A percentile compares a stretch with the other conserved stretches of the same genome.
phyloP scores from a whole-genome alignment of 2,329 filamentous ascomycete species.

The Venturia pyrina region DNA sequence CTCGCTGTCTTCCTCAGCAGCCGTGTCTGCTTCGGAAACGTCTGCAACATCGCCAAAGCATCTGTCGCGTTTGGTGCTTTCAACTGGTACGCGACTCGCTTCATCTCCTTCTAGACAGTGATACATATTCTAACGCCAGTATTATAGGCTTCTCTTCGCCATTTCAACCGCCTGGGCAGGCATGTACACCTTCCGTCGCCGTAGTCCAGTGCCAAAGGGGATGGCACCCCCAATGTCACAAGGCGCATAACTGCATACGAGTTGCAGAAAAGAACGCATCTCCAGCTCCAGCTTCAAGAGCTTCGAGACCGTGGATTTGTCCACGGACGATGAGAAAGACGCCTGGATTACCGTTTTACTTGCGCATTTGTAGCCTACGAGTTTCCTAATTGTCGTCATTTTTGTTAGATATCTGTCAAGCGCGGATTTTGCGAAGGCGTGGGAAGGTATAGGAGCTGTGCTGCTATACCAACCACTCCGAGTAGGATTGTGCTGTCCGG shows the following conservation, averaged over 20 bases:
- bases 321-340: neutral
- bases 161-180: conserved; percentile 11
- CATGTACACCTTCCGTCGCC: conserved; percentile 9
- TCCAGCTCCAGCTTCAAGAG: neutral
- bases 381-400: neutral
- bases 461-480: neutral
- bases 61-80: conserved; percentile 58
- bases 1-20: conserved; percentile 56
- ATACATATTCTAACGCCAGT: neutral
- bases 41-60: conserved; percentile 53
- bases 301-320: neutral
- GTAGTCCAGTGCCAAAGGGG: neutral
- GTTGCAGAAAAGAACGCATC: neutral
- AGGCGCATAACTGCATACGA: neutral
- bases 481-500: neutral
- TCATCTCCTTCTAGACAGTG: neutral
- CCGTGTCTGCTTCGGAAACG: conserved; percentile 42
- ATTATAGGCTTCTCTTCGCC: conserved; percentile 11
- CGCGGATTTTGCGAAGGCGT: neutral
- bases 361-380: neutral
- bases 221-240: conserved; percentile 5
- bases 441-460: neutral
- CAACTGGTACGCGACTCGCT: conserved; percentile 37
- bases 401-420: too few relatives aligned
- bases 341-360: neutral